A percentile compares a stretch with the other conserved stretches of the same genome.
Evolutionary conservation across 176 grass and related monocot genomes (phyloP).

Genomic region (Stipa capillata): DNA sequence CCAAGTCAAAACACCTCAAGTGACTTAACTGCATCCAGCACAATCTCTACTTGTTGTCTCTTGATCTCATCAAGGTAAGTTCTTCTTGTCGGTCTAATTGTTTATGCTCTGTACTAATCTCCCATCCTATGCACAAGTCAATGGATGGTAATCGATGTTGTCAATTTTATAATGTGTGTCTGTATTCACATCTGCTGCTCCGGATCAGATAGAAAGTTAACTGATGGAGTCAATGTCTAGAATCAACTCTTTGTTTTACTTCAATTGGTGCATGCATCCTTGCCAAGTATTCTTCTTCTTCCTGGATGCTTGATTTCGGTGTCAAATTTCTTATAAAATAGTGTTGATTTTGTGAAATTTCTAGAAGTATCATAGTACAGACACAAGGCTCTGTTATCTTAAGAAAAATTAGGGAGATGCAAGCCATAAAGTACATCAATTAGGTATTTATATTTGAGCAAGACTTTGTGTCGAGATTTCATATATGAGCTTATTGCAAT

Average conservation of each 20-base stretch:
- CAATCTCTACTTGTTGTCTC: background rate
- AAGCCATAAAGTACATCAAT: background rate
- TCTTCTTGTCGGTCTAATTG: background rate
- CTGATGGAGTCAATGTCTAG: constrained; percentile 10
- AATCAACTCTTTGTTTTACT: background rate
- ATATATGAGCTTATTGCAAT: background rate
- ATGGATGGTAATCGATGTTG: background rate
- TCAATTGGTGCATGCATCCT: too few species aligned
- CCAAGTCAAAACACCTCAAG: constrained; percentile 14
- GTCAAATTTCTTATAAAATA: background rate
- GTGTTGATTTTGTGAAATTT: background rate
- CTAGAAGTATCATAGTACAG: background rate
- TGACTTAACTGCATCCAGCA: background rate
- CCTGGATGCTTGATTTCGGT: background rate
- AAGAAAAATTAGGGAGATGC: background rate
- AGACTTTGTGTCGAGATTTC: background rate
- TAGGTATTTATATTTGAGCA: background rate
- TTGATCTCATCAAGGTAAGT: background rate
- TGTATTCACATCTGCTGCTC: background rate
- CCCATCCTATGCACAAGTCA: background rate
- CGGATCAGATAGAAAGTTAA: background rate
- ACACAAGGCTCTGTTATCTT: background rate
- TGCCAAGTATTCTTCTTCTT: background rate
- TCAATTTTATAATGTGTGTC: background rate
- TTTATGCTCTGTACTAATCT: background rate